Evolutionary conservation across 164 flowering plant genomes (phyloP), one percentile per base, ranked within the genome.

Genomic region (Chimonanthus praecox): DNA sequence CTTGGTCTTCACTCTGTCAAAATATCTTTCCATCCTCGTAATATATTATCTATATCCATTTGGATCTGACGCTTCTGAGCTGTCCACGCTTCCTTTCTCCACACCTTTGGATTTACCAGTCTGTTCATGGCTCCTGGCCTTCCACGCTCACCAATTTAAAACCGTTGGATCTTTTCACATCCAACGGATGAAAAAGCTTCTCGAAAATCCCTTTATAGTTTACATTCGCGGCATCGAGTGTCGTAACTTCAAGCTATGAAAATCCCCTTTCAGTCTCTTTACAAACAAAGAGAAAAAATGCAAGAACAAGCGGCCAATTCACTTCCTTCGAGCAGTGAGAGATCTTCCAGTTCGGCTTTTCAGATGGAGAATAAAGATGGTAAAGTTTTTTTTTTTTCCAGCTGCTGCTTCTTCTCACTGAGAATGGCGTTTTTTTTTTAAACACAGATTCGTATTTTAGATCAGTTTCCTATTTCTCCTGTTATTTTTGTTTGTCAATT

Each of bases 321-420:
- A 67, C 74, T 91, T 63, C 92, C 98, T 45, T 94, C 98, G 0
- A 94, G 97, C 76, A 92, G 98, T 70, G 99, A 94, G 80, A 83
- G 92, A 81, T 94, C 99, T 72, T 94, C 99, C 0, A 90, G 97
- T 82, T 94, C 98, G 60, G 98, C 94, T 73, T 84, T 83, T 65
- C 97, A 91, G 16, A 74, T 81, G 67, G 96, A 93, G 74, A 74
- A 88, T 63, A 92, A 90, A 84, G 96, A 92, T 83, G 99, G 99
- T 94, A 10, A 21, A 71, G 45, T 49, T 54, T 54, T 5, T 16
- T 13, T 10, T 9, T 45, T 45, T 58, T 49, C 51, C 13, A 64
- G 51, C 60, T 68, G 73, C 73, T 71, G 7, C 47, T 16, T 62
- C 67, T 18, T 18, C 7, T 46, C 9, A n/a, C 7, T 15, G 4